These are phyloP conservation scores for Gelatoporia subvermispora DNA, from an alignment of 768 basidiomycete genomes.

Conservation along the genomic window DNA sequence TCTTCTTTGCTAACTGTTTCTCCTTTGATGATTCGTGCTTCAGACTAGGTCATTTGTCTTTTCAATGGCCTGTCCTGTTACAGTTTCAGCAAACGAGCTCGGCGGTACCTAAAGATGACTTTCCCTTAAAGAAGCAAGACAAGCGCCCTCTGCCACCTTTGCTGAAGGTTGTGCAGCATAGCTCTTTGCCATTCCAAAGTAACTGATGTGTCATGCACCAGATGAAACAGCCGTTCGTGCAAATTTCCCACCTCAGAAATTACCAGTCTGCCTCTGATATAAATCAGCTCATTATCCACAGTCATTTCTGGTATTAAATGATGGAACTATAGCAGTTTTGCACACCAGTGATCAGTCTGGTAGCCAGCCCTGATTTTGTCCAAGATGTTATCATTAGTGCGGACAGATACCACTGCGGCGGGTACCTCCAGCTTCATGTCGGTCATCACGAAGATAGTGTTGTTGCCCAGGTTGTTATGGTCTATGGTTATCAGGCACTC, in stretches of 20 bases:
- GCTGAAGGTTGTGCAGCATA: too few species aligned
- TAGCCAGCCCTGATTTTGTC: conserved; percentile 1
- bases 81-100: conserved; percentile 9
- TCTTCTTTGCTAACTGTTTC: too few species aligned
- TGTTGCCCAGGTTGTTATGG: conserved; percentile 22
- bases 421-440: conserved; percentile 26
- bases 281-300: conserved; percentile 11
- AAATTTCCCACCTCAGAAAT: conserved; percentile 12
- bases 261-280: conserved; percentile 14
- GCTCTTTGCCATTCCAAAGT: conserved; percentile 16
- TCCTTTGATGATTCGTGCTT: conserved; percentile 2
- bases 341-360: conserved; percentile 6
- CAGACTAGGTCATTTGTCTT: conserved; percentile 4
- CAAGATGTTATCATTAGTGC: conserved; percentile 1
- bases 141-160: too few species aligned
- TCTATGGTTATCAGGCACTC: conserved; percentile 29
- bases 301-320: neutral
- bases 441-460: conserved; percentile 31
- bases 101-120: too few species aligned
- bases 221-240: conserved; percentile 8
- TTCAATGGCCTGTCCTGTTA: conserved; percentile 3
- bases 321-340: neutral
- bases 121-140: too few species aligned
- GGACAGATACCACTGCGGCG: neutral
- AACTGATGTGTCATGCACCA: conserved; percentile 14